Conservation (phyloP, 495 filamentous ascomycete genomes). For the Aspergillus ostianus region DNA sequence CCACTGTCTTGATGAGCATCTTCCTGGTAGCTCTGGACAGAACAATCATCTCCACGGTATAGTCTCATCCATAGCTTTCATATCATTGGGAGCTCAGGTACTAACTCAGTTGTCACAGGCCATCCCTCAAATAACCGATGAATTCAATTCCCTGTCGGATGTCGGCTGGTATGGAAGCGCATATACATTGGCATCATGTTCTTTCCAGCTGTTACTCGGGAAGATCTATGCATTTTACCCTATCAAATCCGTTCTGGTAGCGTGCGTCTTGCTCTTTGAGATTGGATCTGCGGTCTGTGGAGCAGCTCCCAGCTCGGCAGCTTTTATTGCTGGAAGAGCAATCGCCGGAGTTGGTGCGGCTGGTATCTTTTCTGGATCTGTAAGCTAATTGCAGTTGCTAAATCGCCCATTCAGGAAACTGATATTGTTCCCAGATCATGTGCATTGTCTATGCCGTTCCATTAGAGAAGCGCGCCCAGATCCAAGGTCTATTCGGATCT, state of each 20-base stretch:
- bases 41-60: neutral
- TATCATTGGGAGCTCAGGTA: neutral
- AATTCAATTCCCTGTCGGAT: neutral
- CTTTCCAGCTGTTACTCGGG: slow-evolving; percentile 42
- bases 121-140: neutral
- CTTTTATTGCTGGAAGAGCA: slow-evolving; percentile 61
- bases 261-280: slow-evolving; percentile 65
- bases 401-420: slow-evolving; percentile 9
- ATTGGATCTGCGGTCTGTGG: slow-evolving; percentile 66
- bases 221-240: slow-evolving; percentile 64
- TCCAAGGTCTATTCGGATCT: slow-evolving; percentile 40
- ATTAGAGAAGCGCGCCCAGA: slow-evolving; percentile 50
- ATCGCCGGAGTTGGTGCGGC: slow-evolving; percentile 44
- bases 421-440: slow-evolving; percentile 42
- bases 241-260: slow-evolving; percentile 56
- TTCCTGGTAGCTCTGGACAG: neutral
- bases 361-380: slow-evolving; percentile 36
- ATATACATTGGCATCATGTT: neutral
- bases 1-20: neutral
- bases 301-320: slow-evolving; percentile 50
- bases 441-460: slow-evolving; percentile 55
- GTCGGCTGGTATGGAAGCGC: slow-evolving; percentile 3
- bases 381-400: slow-evolving; percentile 15
- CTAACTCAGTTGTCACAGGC: neutral
- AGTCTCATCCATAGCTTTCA: neutral